A percentile compares a stretch with the other conserved stretches of the same genome.
These are phyloP conservation scores for Castanospermum australe DNA, from an alignment of 306 rosid genomes.

Conservation along the genomic window DNA sequence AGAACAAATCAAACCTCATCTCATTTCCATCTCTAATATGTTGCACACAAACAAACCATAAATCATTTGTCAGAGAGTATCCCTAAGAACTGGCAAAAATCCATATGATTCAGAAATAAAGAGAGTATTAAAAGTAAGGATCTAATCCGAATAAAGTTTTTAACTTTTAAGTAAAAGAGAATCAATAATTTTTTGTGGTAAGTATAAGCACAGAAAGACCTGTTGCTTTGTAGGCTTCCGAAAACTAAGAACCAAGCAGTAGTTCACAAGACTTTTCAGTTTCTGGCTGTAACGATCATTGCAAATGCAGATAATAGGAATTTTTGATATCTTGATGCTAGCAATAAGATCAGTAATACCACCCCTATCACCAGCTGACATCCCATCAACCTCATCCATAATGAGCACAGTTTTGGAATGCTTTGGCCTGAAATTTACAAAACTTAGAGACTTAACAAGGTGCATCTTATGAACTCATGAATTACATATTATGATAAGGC, in stretches of 20 bases:
- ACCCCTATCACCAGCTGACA: conserved; percentile 99
- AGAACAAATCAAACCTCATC: background rate
- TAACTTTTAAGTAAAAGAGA: background rate
- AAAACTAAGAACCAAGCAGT: conserved; percentile 85
- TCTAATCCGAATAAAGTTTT: background rate
- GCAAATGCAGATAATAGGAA: conserved; percentile 96
- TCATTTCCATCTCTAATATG: background rate
- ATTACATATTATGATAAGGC: conserved; percentile 21
- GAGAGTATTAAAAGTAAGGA: conserved; percentile 12
- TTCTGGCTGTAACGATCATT: conserved; percentile 98
- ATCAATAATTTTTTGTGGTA: background rate
- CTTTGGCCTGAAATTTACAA: conserved; percentile 64
- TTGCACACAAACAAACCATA: background rate
- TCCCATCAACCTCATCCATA: conserved; percentile 99
- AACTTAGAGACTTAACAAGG: conserved; percentile 17
- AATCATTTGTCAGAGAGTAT: background rate
- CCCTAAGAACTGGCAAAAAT: conserved; percentile 18
- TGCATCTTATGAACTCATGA: conserved; percentile 10
- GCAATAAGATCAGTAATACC: conserved; percentile 96
- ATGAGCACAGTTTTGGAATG: conserved; percentile 79
- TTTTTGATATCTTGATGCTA: conserved; percentile 85
- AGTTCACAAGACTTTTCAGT: conserved; percentile 90
- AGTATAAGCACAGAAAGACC: conserved; percentile 43
- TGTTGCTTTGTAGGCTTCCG: conserved; percentile 95
- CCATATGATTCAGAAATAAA: background rate